Evolutionary conservation across 371 early-diverging fungal species (phyloP), one percentile per base, ranked within the genome.

Genomic region (Blakeslea trispora): DNA sequence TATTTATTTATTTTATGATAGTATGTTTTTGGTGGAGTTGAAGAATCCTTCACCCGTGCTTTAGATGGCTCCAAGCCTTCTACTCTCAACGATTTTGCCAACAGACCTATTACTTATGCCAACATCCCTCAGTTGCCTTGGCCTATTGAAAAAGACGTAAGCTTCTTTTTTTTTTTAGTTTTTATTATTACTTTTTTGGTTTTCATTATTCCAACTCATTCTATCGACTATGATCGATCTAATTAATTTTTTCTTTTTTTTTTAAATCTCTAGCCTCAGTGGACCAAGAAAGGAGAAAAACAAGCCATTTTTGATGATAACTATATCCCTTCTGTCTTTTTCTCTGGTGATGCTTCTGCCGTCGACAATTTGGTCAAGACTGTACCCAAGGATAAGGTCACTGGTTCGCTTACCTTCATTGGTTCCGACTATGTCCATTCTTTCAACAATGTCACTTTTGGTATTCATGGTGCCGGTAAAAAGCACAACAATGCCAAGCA

Each of bases 401-500:
- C 50, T 6, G 72, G 66, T 53, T 64, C 66, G n/a, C 45, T 79
- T 22, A 82, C 81, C 44, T 59, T 73, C 31, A 58, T 82, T 48
- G 72, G 74, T 34, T 66, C 81, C 24, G 67, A 80, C 32, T 68
- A 69, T 41, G 70, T 72, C 32, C 61, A 71, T 41, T 53, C 71
- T 17, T 76, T 74, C 57, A 56, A 62, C 23, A 71, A 70, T 44
- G 66, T 58, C 22, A 32, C 32, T 15, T 82, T 82, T 37, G 77
- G 73, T 53, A 52, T 82, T 41, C 82, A 82, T 51, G 74, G 77
- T 57, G 73, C 82, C 14, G 82, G 82, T 40, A 79, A 79, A 58
- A 74, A 71, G 59, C 70, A 75, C 34, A 80, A 82, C 71, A 80
- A 80, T 44, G 79, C 79, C 65, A 82, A 82, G 60, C 82, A 82